These are phyloP conservation scores for Backusella psychrophila DNA, from an alignment of 192 early-diverging fungal species.

Conservation along the genomic window DNA sequence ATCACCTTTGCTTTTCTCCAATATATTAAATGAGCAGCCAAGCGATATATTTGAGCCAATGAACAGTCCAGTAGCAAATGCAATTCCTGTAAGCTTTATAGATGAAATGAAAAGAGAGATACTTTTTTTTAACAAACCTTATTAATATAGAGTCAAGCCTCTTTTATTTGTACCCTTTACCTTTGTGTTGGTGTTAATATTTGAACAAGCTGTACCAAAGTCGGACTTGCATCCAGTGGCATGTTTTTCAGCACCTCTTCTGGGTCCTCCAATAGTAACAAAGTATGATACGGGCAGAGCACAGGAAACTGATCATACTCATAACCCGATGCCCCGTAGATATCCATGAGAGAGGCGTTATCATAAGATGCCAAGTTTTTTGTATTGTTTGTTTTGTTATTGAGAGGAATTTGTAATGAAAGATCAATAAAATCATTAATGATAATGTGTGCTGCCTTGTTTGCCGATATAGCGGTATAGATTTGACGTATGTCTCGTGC, in stretches of 20 bases:
- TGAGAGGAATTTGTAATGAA: conserved; percentile 62
- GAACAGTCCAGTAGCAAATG: conserved; percentile 87
- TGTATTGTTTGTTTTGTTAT: conserved; percentile 9
- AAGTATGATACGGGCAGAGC: conserved; percentile 84
- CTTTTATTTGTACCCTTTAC: conserved; percentile 29
- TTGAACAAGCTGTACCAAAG: conserved; percentile 87
- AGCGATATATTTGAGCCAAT: conserved; percentile 86
- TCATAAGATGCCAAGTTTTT: conserved; percentile 1
- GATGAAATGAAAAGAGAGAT: background rate
- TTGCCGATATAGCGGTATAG: conserved; percentile 49
- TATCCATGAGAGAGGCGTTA: conserved; percentile 26
- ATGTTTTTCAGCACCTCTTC: conserved; percentile 77
- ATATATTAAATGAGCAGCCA: conserved; percentile 90
- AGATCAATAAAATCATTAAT: conserved; percentile 78
- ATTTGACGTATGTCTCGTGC: conserved; percentile 61
- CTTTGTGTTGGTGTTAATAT: conserved; percentile 81
- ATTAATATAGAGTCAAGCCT: background rate
- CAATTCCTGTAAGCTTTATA: conserved; percentile 70
- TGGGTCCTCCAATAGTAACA: conserved; percentile 81
- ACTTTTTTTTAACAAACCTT: background rate
- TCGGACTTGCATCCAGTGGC: conserved; percentile 79
- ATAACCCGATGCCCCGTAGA: conserved; percentile 43
- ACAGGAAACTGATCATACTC: conserved; percentile 70
- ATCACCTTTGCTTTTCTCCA: conserved; percentile 93
- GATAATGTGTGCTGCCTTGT: conserved; percentile 58